phyloP scores from a whole-genome alignment of 176 grass and related monocot species.

The Calamus simplicifolius region DNA sequence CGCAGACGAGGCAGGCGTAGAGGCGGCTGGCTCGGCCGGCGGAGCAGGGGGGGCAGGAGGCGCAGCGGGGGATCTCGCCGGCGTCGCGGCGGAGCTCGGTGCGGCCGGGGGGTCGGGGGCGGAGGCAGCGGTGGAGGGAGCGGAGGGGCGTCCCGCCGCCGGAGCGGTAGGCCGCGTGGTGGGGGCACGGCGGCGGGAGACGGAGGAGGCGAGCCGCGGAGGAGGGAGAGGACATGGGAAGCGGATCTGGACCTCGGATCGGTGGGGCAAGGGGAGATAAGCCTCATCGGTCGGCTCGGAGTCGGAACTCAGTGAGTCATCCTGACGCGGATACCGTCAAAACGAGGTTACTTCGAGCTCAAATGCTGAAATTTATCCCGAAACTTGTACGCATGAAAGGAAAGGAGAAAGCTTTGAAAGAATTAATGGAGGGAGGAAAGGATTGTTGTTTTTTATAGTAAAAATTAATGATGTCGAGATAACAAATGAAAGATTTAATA shows the following conservation, averaged over 20 bases:
- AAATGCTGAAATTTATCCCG: no score
- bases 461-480: no score
- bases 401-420: no score
- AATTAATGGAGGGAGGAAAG: no score
- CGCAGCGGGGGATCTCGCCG: constrained; percentile 50
- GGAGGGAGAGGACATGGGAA: constrained; percentile 1
- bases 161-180: constrained; percentile 60
- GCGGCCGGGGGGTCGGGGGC: constrained; percentile 51
- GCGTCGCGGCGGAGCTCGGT: constrained; percentile 66
- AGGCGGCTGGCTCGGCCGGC: constrained; percentile 23
- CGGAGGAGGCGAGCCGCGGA: constrained; percentile 6
- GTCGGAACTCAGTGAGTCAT: not conserved
- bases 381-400: no score
- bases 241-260: not conserved
- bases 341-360: no score
- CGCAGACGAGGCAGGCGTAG: constrained; percentile 78
- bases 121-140: constrained; percentile 72
- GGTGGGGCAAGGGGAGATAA: not conserved
- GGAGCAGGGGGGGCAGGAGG: constrained; percentile 29
- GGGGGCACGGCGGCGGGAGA: constrained; percentile 56
- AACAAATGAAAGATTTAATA: no score
- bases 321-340: no score
- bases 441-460: no score
- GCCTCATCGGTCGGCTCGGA: constrained; percentile 6
- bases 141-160: constrained; percentile 34